Evolutionary conservation across 2,329 filamentous ascomycete species (phyloP).

Genomic region (Apiospora kogelbergensis): DNA sequence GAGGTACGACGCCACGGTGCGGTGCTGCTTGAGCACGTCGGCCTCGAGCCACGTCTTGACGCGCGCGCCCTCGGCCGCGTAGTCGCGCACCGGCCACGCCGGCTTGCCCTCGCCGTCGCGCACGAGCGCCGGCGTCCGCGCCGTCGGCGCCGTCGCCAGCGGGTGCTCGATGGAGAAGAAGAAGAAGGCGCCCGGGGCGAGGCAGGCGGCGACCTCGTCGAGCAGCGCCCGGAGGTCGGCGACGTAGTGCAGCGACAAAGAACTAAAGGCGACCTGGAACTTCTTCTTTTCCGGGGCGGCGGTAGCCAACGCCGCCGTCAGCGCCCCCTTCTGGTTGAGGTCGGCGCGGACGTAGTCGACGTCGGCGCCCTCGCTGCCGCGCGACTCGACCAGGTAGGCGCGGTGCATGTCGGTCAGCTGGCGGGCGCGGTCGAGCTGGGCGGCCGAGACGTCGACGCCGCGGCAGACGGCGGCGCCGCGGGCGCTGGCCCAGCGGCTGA

Average conservation of each 20-base stretch:
- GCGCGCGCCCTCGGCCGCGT: slow-evolving; percentile 41
- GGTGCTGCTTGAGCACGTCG: slow-evolving; percentile 46
- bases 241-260: slow-evolving; percentile 42
- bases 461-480: slow-evolving; percentile 35
- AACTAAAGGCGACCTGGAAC: slow-evolving; percentile 41
- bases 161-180: slow-evolving; percentile 50
- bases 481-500: slow-evolving; percentile 41
- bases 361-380: neutral
- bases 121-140: neutral
- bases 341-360: slow-evolving; percentile 31
- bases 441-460: slow-evolving; percentile 42
- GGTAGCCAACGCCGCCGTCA: neutral
- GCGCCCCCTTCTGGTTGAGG: slow-evolving; percentile 28
- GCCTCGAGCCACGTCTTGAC: slow-evolving; percentile 41
- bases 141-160: slow-evolving; percentile 37
- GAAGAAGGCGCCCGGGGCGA: slow-evolving; percentile 35
- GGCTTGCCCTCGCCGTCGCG: slow-evolving; percentile 27
- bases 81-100: slow-evolving; percentile 43
- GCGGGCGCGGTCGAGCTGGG: slow-evolving; percentile 41
- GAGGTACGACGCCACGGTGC: slow-evolving; percentile 42
- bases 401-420: slow-evolving; percentile 25
- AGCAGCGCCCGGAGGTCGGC: slow-evolving; percentile 33
- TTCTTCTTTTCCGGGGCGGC: slow-evolving; percentile 15
- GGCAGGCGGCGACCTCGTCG: slow-evolving; percentile 28
- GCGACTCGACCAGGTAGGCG: neutral